Conservation (phyloP, 495 filamentous ascomycete species). For the Margaritispora aquatica region DNA sequence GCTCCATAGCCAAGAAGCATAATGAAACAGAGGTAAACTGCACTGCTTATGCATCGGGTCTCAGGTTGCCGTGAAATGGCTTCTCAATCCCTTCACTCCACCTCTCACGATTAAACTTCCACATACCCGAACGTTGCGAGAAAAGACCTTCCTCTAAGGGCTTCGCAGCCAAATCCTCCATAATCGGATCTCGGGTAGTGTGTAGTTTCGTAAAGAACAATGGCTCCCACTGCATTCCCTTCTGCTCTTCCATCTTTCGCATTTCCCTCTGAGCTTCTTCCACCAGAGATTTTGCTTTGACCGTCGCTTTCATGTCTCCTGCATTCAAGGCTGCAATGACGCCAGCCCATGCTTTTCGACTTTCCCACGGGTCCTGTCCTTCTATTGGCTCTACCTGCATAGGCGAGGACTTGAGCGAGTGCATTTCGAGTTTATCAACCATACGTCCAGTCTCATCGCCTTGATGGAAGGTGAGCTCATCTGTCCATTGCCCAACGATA, state of each 20-base stretch:
- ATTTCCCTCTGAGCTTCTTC: constrained; percentile 84
- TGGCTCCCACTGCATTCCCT: constrained; percentile 73
- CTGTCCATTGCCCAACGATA: constrained; percentile 86
- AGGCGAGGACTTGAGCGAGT: constrained; percentile 50
- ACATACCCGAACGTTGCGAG: constrained; percentile 1
- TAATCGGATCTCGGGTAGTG: background rate
- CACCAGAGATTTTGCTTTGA: constrained; percentile 74
- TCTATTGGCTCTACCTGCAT: constrained; percentile 67
- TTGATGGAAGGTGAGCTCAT: constrained; percentile 70
- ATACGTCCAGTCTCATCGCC: constrained; percentile 28
- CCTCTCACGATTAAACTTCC: constrained; percentile 11
- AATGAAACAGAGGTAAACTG: background rate
- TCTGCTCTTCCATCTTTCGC: constrained; percentile 70
- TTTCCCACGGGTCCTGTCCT: constrained; percentile 79
- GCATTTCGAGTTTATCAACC: constrained; percentile 34
- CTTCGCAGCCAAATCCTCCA: constrained; percentile 4
- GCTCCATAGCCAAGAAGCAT: too few relatives aligned
- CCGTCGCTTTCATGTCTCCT: constrained; percentile 77
- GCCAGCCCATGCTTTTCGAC: constrained; percentile 78
- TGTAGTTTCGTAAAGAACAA: constrained; percentile 35
- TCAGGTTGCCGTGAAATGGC: constrained; percentile 4
- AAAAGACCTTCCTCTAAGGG: background rate
- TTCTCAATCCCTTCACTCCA: background rate
- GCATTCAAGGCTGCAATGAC: constrained; percentile 74
- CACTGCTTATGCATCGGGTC: background rate